Base-by-base conservation (phyloP, 2,329 filamentous ascomycete species). In the Paracoccidioides brasiliensis region DNA sequence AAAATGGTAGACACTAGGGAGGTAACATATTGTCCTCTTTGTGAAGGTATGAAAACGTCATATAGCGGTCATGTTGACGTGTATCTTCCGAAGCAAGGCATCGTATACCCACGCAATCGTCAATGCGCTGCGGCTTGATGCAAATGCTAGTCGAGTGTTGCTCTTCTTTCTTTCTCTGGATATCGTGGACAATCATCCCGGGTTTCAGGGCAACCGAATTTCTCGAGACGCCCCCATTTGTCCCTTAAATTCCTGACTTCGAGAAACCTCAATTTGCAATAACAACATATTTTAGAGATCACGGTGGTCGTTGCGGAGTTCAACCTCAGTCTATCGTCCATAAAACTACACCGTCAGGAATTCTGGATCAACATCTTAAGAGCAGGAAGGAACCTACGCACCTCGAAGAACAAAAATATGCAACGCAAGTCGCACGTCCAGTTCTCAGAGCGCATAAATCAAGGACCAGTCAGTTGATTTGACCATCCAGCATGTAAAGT, bases 371-470 rank as follows among this genome's bases (percentile, higher is more conserved):
- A 22, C 22, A 22, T 22, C 22, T 22, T 2, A 22, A 22, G 22
- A 22, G 22, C 22, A 22, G 2, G 22, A 22, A 22, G 22, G 22
- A 22, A 1, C 22, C 22, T 28, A 55, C 60, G 59, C 43, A 65
- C 69, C 63, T 75, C 76, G 7, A 81, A 81, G 61, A 79, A 82
- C 2, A 84, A 70, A 59, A 22, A 22, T 85, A 85, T 32, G 76
- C 82, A 58, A 84, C 79, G 3, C 80, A 82, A 0, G 81, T 80
- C 52, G 85, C 80, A 60, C 77, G 80, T 8, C 83, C 82, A 2
- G 77, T 75, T 35, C 77, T 79, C 14, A 82, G 82, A 5, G 78
- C 77, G 1, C 76, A 75, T 38, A 85, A 66, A 0, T 79, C 80
- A 2, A 80, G 80, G 51, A 85, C 71, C 30, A 74, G 57, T 69